phyloP scores from a whole-genome alignment of 1,284 basidiomycete species.

The Pterulicium gracile region DNA sequence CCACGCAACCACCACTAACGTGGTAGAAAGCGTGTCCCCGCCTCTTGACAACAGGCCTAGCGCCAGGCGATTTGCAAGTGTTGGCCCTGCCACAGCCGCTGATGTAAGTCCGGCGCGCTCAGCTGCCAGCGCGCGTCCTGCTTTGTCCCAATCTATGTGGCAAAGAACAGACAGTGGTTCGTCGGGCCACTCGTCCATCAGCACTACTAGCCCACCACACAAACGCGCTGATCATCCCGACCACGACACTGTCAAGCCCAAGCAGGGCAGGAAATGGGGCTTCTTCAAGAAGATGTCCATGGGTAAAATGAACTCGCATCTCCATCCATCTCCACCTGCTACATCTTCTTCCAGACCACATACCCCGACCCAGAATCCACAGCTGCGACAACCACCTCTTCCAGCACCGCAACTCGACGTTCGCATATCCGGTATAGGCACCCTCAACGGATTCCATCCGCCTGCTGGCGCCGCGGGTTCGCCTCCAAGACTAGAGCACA shows the following conservation, averaged over 20 bases:
- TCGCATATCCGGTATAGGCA: constrained; percentile 12
- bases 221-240: not conserved
- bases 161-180: constrained; percentile 12
- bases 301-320: constrained; percentile 69
- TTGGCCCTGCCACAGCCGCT: constrained; percentile 38
- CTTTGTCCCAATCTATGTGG: constrained; percentile 44
- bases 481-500: constrained; percentile 19
- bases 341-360: constrained; percentile 11
- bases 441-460: constrained; percentile 13
- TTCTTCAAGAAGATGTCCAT: constrained; percentile 96
- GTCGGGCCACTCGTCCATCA: not conserved
- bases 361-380: constrained; percentile 15
- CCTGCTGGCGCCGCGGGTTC: constrained; percentile 1
- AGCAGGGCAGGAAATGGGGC: constrained; percentile 73
- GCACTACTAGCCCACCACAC: not conserved
- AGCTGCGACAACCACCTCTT: not conserved
- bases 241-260: constrained; percentile 14
- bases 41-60: constrained; percentile 25
- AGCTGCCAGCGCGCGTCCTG: constrained; percentile 26
- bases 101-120: constrained; percentile 22
- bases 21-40: constrained; percentile 28
- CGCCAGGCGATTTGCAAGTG: constrained; percentile 54
- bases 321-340: constrained; percentile 26
- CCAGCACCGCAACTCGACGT: not conserved
- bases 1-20: constrained; percentile 55